phyloP scores from a whole-genome alignment of 2,329 filamentous ascomycete species.

The Fusarium solani-melongenae region DNA sequence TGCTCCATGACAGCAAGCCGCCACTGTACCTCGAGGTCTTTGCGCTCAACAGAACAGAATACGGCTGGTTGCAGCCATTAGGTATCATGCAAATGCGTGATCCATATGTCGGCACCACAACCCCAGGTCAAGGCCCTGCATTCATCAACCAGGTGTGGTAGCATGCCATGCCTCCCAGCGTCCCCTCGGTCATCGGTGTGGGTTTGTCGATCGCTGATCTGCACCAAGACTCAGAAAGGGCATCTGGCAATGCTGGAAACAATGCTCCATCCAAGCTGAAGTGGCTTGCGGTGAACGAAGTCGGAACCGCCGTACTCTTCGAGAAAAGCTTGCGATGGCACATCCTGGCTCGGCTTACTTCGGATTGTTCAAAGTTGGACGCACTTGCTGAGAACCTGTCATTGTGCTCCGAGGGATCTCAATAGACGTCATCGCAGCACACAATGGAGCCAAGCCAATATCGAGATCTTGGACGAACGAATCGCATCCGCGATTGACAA shows the following conservation, averaged over 20 bases:
- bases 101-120: neutral
- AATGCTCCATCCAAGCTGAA: neutral
- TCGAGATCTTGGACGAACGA: neutral
- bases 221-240: constrained; percentile 19
- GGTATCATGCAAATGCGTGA: constrained; percentile 2
- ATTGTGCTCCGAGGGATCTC: neutral
- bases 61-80: neutral
- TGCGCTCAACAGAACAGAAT: neutral
- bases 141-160: neutral
- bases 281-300: neutral
- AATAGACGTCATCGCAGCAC: neutral
- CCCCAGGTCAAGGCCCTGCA: neutral
- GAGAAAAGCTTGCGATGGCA: neutral
- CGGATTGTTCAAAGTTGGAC: neutral
- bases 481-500: neutral
- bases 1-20: constrained; percentile 9
- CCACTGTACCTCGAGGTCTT: neutral
- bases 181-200: neutral
- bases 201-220: constrained; percentile 26
- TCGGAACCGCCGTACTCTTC: neutral
- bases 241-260: neutral
- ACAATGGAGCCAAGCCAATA: neutral
- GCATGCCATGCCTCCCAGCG: neutral
- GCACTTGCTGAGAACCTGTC: neutral
- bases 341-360: neutral